phyloP scores from a whole-genome alignment of 371 early-diverging fungal species.

The Mortierella sp. region DNA sequence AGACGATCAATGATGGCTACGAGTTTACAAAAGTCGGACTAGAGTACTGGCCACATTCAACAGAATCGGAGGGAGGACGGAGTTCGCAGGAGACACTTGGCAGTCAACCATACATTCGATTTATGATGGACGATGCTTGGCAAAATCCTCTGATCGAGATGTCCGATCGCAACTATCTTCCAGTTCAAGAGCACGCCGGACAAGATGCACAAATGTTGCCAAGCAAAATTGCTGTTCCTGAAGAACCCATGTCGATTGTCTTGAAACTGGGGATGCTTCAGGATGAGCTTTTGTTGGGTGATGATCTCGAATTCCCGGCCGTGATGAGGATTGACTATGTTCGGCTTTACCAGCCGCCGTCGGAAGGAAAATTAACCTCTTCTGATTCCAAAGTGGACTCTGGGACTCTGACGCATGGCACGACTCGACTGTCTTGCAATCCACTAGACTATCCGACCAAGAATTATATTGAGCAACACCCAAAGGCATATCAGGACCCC shows the following conservation, averaged over 20 bases:
- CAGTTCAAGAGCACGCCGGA: not conserved
- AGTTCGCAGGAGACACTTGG: not conserved
- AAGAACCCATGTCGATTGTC: slow-evolving; percentile 59
- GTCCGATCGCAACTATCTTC: not conserved
- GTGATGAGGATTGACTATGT: slow-evolving; percentile 63
- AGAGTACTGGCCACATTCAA: not conserved
- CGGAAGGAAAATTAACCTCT: too few relatives aligned
- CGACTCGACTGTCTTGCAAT: too few relatives aligned
- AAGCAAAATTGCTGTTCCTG: slow-evolving; percentile 48
- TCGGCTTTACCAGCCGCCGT: slow-evolving; percentile 58
- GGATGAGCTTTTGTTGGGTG: slow-evolving; percentile 6
- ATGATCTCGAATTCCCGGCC: slow-evolving; percentile 52
- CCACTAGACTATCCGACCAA: too few relatives aligned
- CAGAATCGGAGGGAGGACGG: not conserved
- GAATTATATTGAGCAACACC: too few relatives aligned
- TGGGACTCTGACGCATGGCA: too few relatives aligned
- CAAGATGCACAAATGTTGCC: not conserved
- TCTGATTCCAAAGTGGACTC: too few relatives aligned
- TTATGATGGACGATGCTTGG: too few relatives aligned
- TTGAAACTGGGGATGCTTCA: slow-evolving; percentile 49
- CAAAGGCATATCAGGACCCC: too few relatives aligned
- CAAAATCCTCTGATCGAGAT: not conserved
- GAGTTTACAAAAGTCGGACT: not conserved
- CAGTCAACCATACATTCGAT: too few relatives aligned
- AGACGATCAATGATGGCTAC: not conserved